Conservation (phyloP, 1,284 basidiomycete species). For the Trametes polyzona region DNA sequence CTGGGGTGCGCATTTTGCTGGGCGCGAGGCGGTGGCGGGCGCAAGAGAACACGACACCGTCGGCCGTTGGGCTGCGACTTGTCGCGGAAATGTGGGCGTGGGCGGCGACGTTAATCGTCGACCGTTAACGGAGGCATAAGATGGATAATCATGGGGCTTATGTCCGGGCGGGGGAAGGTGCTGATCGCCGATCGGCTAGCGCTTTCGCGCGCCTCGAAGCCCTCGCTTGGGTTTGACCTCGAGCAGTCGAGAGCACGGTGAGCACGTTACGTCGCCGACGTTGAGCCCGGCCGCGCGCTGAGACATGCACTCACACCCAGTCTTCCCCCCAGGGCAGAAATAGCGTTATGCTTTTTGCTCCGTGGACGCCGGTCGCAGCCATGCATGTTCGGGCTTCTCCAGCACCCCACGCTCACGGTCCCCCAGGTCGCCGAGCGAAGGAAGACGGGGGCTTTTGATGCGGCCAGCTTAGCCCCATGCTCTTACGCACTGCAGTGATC, state of each 20-base stretch:
- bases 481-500: slow-evolving; percentile 14
- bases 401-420: background rate
- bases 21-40: background rate
- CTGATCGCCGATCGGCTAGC: slow-evolving; percentile 10
- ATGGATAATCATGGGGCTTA: background rate
- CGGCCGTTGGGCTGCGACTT: background rate
- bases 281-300: background rate
- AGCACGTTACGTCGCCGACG: background rate
- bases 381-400: background rate
- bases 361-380: background rate
- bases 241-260: slow-evolving; percentile 5
- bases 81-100: background rate
- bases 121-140: background rate
- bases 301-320: background rate
- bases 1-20: background rate
- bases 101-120: too few species aligned
- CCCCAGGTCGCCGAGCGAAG: background rate
- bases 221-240: slow-evolving; percentile 1
- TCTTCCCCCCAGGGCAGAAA: background rate
- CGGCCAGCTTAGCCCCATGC: slow-evolving; percentile 2
- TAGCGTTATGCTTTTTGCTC: background rate
- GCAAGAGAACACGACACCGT: too few species aligned
- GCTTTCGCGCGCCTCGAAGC: slow-evolving; percentile 4
- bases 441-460: slow-evolving; percentile 11
- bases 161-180: background rate